Base-by-base conservation (phyloP, 1,284 basidiomycete genomes). In the Rhodotorula glutinis region DNA sequence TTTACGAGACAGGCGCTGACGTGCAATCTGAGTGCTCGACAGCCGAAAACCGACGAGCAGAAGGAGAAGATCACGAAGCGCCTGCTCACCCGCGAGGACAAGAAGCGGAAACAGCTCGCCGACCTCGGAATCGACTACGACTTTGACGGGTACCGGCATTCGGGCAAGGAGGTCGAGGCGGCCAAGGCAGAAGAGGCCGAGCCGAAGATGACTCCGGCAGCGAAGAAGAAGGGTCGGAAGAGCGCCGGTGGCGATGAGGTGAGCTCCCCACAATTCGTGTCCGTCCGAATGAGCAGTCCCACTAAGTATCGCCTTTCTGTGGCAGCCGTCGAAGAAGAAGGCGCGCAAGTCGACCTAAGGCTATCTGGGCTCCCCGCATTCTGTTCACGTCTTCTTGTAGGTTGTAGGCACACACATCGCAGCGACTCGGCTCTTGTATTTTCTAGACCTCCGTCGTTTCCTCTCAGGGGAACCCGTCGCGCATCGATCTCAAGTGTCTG, bases 91-190 rank as follows among this genome's bases (percentile, higher is more conserved):
- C 86, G 91, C 67, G 90, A 98, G 78, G 82, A 84, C 61, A 82
- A 86, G 76, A 87, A 88, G 73, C 89, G 91, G 76, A 84, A 85
- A 53, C 91, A 91, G 80, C 82, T 98, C 67, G 84, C 85, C 67
- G 86, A 87, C 60, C 81, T 85, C 13, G 95, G 94, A 9, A 97
- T 98, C 78, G 85, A 90, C 59, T 98, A 98, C 77, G 86, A 93
- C 73, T 89, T 95, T 67, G 86, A 87, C 61, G 85, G 83, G 46
- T 81, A 81, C 73, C 66, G 57, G n/a, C 23, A 41, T 16, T 33
- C 49, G 2, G 65, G 62, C 27, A 70, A 72, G 57, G 46, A 62
- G 43, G 58, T 67, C 43, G 60, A 58, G 58, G 57, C 60, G 25
- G 25, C 58, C 44, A 53, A 56, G 41, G 58, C 16, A 7, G 43